Base-by-base conservation (phyloP, 331 rosid species). In the Malus hybrid region DNA sequence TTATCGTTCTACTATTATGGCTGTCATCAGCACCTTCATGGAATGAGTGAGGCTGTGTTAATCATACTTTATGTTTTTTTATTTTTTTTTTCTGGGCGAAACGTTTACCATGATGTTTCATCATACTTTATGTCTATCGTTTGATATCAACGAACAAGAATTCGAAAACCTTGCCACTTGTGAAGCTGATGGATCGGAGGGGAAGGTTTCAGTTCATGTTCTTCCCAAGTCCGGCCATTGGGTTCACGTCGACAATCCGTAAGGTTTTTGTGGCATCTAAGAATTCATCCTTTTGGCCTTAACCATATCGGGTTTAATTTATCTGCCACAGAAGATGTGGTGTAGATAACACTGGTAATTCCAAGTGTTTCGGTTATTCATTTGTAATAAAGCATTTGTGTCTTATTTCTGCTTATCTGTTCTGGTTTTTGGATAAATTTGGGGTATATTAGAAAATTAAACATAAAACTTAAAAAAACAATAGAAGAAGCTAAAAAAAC, bases 221-320 rank as follows among this genome's bases (percentile, higher is more conserved):
- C 97, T 94, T 82, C 97, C 99, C 50, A 80, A 89, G 64, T 86
- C 97, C 28, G 97, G 99, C 34, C 99, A 94, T 71, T 94, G 99
- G 99, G 92, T 94, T 90, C 97, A 94, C 72, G 92, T 84, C 79
- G 96, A 92, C 83, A 92, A 89, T 68, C 97, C 99, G 16, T 84
- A 85, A 78, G 97, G 99, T 76, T 92, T 92, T 90, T 71, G 77
- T 94, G 80, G 90, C 85, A 75, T 86, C 97, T 71, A 89, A 80
- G 80, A 72, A 90, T 64, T 83, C 85, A 73, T 81, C 96, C 72
- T 79, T 90, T 69, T 73, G 75, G 74, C 44, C 68, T 48, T 67
- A 15, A 24, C 29, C 10, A 5, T n/a, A 8, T 20, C 42, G 56
- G 9, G 18, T 19, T 4, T 13, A 22, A 24, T 33, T 55, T 24